Percentiles rank a stretch among this genome's conserved stretches.
phyloP scores from a whole-genome alignment of 306 rosid species.

The Begonia loranthoides region DNA sequence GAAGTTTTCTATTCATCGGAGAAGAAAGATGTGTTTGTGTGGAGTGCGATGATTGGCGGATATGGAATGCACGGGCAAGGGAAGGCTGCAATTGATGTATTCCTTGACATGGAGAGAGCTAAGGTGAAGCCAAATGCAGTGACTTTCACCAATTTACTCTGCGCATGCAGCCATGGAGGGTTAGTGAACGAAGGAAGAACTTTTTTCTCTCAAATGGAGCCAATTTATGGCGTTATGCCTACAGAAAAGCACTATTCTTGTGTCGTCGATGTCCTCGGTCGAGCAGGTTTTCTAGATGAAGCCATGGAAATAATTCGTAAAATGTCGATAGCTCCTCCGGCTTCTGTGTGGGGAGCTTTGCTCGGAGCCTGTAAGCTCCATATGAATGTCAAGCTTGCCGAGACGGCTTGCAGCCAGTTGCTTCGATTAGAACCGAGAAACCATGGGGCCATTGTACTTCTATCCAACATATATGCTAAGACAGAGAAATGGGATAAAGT shows the following conservation, averaged over 20 bases:
- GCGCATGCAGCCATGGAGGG: conserved; percentile 53
- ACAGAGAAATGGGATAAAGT: conserved; percentile 46
- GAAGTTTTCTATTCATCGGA: conserved; percentile 30
- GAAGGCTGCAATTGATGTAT: conserved; percentile 31
- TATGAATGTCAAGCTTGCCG: conserved; percentile 42
- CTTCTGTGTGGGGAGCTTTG: conserved; percentile 45
- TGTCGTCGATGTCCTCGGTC: conserved; percentile 44
- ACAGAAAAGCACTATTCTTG: conserved; percentile 43
- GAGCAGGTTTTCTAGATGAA: conserved; percentile 40
- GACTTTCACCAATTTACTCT: conserved; percentile 43
- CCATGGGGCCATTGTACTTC: conserved; percentile 49
- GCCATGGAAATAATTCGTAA: conserved; percentile 28
- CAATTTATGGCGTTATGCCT: conserved; percentile 35
- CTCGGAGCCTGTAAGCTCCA: conserved; percentile 44
- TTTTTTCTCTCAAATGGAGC: conserved; percentile 41
- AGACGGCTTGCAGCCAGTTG: conserved; percentile 29
- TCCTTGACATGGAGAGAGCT: conserved; percentile 36
- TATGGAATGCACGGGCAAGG: conserved; percentile 57
- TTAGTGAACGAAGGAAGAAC: conserved; percentile 32
- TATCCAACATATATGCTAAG: conserved; percentile 47
- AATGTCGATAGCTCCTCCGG: conserved; percentile 35
- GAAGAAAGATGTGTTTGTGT: conserved; percentile 43
- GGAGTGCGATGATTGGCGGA: conserved; percentile 60
- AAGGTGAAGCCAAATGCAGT: conserved; percentile 47
- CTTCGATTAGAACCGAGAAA: conserved; percentile 47